Percentiles rank a stretch among this genome's conserved stretches.
Conservation (phyloP, 2,329 filamentous ascomycete genomes). For the Dothidotthia symphoricarpi region DNA sequence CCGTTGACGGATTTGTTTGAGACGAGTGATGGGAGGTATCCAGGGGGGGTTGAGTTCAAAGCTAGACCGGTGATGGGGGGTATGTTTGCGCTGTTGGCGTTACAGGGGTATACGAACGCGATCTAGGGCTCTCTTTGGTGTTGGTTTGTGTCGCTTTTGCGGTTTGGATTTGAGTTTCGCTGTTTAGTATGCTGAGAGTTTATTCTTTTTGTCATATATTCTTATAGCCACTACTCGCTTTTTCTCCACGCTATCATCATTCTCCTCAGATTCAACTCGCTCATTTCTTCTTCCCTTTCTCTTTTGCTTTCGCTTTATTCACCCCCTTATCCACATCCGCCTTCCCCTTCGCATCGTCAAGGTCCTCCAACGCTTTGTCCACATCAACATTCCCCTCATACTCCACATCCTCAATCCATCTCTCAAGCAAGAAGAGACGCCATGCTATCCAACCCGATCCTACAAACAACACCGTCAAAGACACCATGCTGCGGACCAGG, state of each 20-base stretch:
- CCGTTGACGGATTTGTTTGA: constrained; percentile 56
- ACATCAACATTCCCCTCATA: constrained; percentile 32
- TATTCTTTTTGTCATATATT: not conserved
- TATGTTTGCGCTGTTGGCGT: constrained; percentile 48
- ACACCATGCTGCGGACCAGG: constrained; percentile 15
- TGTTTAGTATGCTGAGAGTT: not conserved
- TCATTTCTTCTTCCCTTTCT: constrained; percentile 1
- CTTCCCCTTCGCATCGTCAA: constrained; percentile 8
- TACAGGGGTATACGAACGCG: constrained; percentile 1
- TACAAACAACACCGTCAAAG: constrained; percentile 1
- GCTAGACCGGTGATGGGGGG: constrained; percentile 55
- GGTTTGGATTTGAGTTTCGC: no score
- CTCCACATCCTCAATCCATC: constrained; percentile 28
- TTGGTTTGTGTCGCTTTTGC: no score
- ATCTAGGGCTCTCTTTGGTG: no score
- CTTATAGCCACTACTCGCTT: constrained; percentile 5
- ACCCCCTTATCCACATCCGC: constrained; percentile 7
- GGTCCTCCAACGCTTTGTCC: constrained; percentile 28
- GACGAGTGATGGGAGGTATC: constrained; percentile 45
- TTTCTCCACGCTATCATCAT: constrained; percentile 8
- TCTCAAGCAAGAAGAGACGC: constrained; percentile 22
- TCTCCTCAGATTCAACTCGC: not conserved
- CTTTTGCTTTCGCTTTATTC: constrained; percentile 6
- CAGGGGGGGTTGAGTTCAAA: constrained; percentile 42
- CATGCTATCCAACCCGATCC: constrained; percentile 10